Conservation (phyloP, 2,329 filamentous ascomycete genomes). For the Neodidymelliopsis sp. region DNA sequence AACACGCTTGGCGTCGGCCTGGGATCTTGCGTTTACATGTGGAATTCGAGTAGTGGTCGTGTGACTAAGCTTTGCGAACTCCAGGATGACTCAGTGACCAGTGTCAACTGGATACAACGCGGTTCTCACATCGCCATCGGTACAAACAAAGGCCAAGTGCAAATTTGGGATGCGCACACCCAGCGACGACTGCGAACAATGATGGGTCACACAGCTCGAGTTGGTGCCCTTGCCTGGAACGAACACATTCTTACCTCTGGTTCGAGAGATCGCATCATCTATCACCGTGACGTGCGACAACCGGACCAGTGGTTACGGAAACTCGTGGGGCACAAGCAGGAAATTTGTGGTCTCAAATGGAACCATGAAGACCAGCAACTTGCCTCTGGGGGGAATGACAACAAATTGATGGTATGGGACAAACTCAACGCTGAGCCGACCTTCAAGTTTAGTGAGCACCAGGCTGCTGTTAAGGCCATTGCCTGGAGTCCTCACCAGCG, state of each 20-base stretch:
- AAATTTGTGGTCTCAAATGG: slow-evolving; percentile 96
- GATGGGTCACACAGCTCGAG: slow-evolving; percentile 93
- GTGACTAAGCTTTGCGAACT: slow-evolving; percentile 95
- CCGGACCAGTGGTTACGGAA: slow-evolving; percentile 90
- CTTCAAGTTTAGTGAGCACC: slow-evolving; percentile 94
- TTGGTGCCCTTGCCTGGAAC: slow-evolving; percentile 96
- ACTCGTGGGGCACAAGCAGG: slow-evolving; percentile 94
- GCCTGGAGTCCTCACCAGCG: slow-evolving; percentile 97
- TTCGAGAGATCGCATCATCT: slow-evolving; percentile 90
- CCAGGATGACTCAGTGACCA: slow-evolving; percentile 92
- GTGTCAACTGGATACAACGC: slow-evolving; percentile 97
- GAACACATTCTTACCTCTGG: slow-evolving; percentile 96
- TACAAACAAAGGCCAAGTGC: slow-evolving; percentile 90
- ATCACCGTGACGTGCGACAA: slow-evolving; percentile 92
- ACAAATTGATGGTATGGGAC: slow-evolving; percentile 99
- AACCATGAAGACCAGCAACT: slow-evolving; percentile 95
- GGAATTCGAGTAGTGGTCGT: slow-evolving; percentile 90
- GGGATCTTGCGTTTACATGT: slow-evolving; percentile 95
- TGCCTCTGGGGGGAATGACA: slow-evolving; percentile 96
- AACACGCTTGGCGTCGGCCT: slow-evolving; percentile 94
- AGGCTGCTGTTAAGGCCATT: slow-evolving; percentile 95
- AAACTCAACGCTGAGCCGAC: slow-evolving; percentile 90
- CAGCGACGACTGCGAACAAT: slow-evolving; percentile 88
- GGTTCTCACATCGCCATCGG: slow-evolving; percentile 96
- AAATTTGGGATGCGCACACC: slow-evolving; percentile 96